These are phyloP conservation scores for Calophaca sinica DNA, from an alignment of 306 rosid genomes.

Conservation along the genomic window DNA sequence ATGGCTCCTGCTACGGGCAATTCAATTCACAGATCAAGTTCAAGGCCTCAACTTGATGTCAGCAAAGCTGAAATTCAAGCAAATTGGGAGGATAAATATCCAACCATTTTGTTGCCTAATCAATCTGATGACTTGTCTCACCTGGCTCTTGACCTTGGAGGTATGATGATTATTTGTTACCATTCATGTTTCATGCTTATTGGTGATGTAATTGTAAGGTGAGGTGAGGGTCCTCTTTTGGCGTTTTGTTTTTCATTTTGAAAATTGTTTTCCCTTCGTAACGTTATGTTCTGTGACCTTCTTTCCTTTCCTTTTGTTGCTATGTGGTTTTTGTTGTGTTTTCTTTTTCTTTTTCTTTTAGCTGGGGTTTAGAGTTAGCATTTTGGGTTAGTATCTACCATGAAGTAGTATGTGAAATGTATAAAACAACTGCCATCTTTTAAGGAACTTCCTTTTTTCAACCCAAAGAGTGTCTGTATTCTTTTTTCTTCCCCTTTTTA, in stretches of 20 bases:
- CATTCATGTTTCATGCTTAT: slow-evolving; percentile 16
- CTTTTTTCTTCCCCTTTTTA: neutral
- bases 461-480: slow-evolving; percentile 4
- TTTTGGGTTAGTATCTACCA: neutral
- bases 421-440: slow-evolving; percentile 19
- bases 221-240: slow-evolving; percentile 6
- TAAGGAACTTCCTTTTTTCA: slow-evolving; percentile 19
- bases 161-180: slow-evolving; percentile 42
- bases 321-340: slow-evolving; percentile 23
- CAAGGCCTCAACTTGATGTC: slow-evolving; percentile 93
- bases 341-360: neutral
- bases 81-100: slow-evolving; percentile 84
- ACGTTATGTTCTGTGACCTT: slow-evolving; percentile 25
- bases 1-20: slow-evolving; percentile 70
- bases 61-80: slow-evolving; percentile 95
- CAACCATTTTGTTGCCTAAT: slow-evolving; percentile 89
- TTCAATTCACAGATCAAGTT: slow-evolving; percentile 84
- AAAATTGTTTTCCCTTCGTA: slow-evolving; percentile 6
- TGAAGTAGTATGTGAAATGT: slow-evolving; percentile 10
- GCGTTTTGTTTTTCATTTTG: slow-evolving; percentile 1
- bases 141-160: slow-evolving; percentile 95
- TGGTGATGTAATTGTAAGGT: neutral
- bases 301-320: neutral
- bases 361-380: slow-evolving; percentile 10
- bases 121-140: slow-evolving; percentile 96